Evolutionary conservation across 305 asterid species (phyloP), one percentile per base, ranked within the genome.

Genomic region (Coffea humblotiana): DNA sequence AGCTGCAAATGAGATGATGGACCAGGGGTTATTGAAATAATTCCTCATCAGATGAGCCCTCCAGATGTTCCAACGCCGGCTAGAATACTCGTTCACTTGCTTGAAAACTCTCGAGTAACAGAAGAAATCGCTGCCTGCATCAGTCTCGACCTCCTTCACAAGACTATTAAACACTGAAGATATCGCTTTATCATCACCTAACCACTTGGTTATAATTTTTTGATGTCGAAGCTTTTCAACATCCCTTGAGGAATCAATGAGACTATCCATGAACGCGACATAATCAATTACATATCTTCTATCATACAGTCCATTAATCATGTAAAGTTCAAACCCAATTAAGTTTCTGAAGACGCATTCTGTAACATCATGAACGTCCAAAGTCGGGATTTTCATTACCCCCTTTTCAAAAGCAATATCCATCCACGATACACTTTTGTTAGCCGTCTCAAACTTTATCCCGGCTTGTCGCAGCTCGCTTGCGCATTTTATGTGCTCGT

Each of bases 401-500:
- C 67, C 83, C 4, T 63, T 19, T 2, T 71, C 37, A 12, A 71
- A 81, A 1, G 29, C 63, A 2, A 81, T 49, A 10, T 81, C 74
- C 37, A 71, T 48, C 60, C 67, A 77, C 6, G 43, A 56, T 11
- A 15, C 23, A 8, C 2, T 47, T 70, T 67, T 16, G 3, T 52
- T 73, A 5, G 64, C n/a, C 43, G 52, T 79, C 60, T 60, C n/a
- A 56, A 82, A 73, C 10, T n/a, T 29, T 14, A 84, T 52, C 27
- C 83, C 83, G 56, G 72, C 75, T 75, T 61, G 74, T 14, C 15
- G 27, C 0, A 84, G 79, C 52, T 78, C 81, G 13, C 40, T 74
- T 23, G 66, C 83, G 51, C 76, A 77, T 74, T 58, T 80, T 63
- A 78, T 74, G 1, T 11, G 23, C 19, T 72, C 43, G 5, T 3